These are phyloP conservation scores for Cladosporium sp. DNA, from an alignment of 2,329 filamentous ascomycete genomes.

Conservation along the genomic window DNA sequence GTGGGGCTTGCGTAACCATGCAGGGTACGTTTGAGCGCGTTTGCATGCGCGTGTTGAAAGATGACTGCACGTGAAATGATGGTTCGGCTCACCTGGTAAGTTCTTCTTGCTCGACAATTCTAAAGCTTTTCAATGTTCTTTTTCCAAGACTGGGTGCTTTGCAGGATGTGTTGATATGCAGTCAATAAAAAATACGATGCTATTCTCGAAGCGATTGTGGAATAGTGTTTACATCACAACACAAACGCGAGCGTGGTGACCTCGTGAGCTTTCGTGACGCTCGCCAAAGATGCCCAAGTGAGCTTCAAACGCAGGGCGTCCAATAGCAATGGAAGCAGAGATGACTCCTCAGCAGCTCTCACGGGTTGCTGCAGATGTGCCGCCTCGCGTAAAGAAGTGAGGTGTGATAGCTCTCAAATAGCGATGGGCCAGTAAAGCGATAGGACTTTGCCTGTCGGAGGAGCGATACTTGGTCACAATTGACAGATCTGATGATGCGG, in stretches of 20 bases:
- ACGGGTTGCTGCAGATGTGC: background rate
- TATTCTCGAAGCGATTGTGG: background rate
- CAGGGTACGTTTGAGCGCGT: background rate
- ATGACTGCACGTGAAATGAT: background rate
- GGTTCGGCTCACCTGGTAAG: background rate
- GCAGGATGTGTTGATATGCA: background rate
- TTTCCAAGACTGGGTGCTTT: background rate
- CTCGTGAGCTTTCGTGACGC: background rate
- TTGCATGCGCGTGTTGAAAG: background rate
- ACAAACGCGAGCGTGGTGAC: slow-evolving; percentile 1
- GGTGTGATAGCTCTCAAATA: slow-evolving; percentile 7
- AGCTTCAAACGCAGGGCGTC: slow-evolving; percentile 6
- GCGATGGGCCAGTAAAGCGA: background rate
- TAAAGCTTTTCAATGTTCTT: background rate
- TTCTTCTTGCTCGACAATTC: background rate
- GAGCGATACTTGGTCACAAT: background rate
- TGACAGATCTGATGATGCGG: background rate
- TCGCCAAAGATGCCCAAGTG: background rate
- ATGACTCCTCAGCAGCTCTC: background rate
- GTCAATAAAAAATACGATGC: background rate
- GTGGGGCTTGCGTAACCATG: background rate
- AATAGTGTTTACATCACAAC: background rate
- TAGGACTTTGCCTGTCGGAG: background rate
- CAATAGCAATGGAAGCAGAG: background rate
- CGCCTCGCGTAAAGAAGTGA: slow-evolving; percentile 1